These are phyloP conservation scores for Zasmidium cellare DNA, from an alignment of 2,329 filamentous ascomycete genomes.

Conservation along the genomic window DNA sequence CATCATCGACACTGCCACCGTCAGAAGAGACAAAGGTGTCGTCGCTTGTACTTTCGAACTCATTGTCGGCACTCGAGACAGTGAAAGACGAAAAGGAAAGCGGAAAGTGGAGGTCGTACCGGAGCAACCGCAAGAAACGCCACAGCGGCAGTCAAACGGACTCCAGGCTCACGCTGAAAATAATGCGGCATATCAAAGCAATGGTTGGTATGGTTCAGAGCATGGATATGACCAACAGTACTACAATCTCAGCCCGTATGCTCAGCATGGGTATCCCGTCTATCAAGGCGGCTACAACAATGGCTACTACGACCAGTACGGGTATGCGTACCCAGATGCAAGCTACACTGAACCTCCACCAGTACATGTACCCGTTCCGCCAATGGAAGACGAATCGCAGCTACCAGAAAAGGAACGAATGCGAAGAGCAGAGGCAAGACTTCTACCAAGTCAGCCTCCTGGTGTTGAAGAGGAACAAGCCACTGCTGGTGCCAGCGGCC, in stretches of 20 bases:
- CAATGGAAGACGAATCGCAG: constrained; percentile 58
- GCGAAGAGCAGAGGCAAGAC: constrained; percentile 71
- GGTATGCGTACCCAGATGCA: constrained; percentile 9
- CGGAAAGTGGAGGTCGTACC: constrained; percentile 34
- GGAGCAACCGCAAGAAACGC: neutral
- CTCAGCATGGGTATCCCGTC: constrained; percentile 6
- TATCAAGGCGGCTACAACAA: constrained; percentile 9
- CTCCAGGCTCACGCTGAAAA: constrained; percentile 2
- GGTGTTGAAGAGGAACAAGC: constrained; percentile 33
- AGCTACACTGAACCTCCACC: constrained; percentile 18
- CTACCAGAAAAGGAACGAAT: constrained; percentile 81
- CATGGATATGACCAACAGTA: constrained; percentile 27
- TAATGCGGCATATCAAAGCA: constrained; percentile 7
- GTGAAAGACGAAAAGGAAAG: constrained; percentile 55
- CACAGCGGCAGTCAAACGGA: neutral
- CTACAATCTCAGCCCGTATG: constrained; percentile 7
- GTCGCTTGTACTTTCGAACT: constrained; percentile 84
- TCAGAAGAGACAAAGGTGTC: constrained; percentile 89
- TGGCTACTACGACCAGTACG: constrained; percentile 16
- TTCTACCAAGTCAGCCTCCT: constrained; percentile 79
- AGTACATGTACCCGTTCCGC: constrained; percentile 49
- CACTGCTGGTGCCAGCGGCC: constrained; percentile 29
- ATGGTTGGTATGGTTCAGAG: constrained; percentile 28
- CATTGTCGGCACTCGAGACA: constrained; percentile 82
- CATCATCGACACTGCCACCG: constrained; percentile 82